These are phyloP conservation scores for Podaxis mareebaensis DNA, from an alignment of 768 basidiomycete species.

Conservation along the genomic window DNA sequence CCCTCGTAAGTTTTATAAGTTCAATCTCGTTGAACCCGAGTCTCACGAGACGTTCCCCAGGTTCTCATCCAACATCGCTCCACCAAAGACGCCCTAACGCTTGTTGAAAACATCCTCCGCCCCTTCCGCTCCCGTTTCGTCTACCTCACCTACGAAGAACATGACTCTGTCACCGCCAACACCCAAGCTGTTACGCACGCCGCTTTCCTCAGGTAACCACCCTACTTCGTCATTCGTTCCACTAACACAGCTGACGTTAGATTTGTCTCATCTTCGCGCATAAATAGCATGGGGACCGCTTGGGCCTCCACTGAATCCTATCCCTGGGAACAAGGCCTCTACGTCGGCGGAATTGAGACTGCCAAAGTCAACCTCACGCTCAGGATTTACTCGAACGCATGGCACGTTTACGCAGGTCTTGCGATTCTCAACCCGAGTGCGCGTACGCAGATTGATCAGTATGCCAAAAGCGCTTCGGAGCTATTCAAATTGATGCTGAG, in stretches of 20 bases:
- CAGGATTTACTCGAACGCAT: constrained; percentile 95
- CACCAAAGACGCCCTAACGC: constrained; percentile 61
- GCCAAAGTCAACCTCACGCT: constrained; percentile 97
- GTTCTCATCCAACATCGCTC: constrained; percentile 88
- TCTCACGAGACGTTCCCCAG: constrained; percentile 37
- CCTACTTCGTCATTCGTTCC: neutral
- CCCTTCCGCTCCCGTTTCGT: constrained; percentile 86
- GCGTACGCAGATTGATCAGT: constrained; percentile 86
- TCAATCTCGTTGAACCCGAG: neutral
- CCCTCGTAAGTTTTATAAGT: constrained; percentile 58
- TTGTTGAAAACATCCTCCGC: constrained; percentile 83
- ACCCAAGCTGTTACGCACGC: constrained; percentile 99
- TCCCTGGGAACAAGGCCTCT: constrained; percentile 95
- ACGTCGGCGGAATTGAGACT: constrained; percentile 96
- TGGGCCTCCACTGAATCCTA: constrained; percentile 80
- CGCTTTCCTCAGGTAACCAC: constrained; percentile 83
- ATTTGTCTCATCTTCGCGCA: neutral
- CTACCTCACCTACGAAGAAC: constrained; percentile 93
- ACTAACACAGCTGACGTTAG: neutral
- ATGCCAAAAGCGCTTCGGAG: constrained; percentile 79
- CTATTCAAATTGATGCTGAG: constrained; percentile 95
- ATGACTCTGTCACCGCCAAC: constrained; percentile 95
- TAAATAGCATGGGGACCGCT: constrained; percentile 91
- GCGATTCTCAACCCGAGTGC: constrained; percentile 96
- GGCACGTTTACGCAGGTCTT: constrained; percentile 99